Base-by-base conservation (phyloP, 306 rosid species). In the Begonia masoniana region DNA sequence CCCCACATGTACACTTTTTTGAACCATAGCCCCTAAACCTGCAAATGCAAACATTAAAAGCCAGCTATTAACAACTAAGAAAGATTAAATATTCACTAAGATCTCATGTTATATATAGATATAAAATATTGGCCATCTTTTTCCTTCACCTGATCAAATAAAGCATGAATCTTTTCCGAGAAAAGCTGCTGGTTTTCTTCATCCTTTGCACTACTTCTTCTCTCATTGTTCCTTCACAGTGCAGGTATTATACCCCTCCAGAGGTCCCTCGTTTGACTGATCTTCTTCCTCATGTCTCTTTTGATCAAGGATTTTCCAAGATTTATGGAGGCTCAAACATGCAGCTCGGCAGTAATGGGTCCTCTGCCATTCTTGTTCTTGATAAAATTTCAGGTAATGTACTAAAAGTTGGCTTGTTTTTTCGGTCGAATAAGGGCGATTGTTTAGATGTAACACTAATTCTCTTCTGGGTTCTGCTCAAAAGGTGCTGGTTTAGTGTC, bases 11-110 rank as follows among this genome's bases (percentile, higher is more conserved):
- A 31, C 39, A 68, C 60, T 31, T 70, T n/a, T 55, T 65, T 45
- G 12, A 23, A 55, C 64, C 50, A 62, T 71, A 70, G 60, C 74
- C 41, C 39, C 0, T 50, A 62, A 62, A 60, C 70, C 35, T 47
- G 21, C 14, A 24, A 48, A 70, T 68, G 74, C 59, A 54, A 69
- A 63, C 68, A 61, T 57, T 58, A 67, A 53, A 41, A 60, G 71
- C 84, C 97, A 89, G 97, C 94, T 76, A 63, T 62, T 74, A 54
- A 85, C 97, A 89, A 74, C 97, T 79, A 78, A 73, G 89, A 78
- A 63, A 68, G 62, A 66, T 60, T 54, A 51, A 41, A 70, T 68
- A 56, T 50, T 72, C 55, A 66, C 43, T 66, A 45, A 65, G 68
- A 58, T 59, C 56, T 55, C 68, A 36, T 63, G 51, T 58, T 67